Evolutionary conservation across 352 stramenopile species (phyloP), one percentile per base, ranked within the genome.

Genomic region (Phytopythium montanum): DNA sequence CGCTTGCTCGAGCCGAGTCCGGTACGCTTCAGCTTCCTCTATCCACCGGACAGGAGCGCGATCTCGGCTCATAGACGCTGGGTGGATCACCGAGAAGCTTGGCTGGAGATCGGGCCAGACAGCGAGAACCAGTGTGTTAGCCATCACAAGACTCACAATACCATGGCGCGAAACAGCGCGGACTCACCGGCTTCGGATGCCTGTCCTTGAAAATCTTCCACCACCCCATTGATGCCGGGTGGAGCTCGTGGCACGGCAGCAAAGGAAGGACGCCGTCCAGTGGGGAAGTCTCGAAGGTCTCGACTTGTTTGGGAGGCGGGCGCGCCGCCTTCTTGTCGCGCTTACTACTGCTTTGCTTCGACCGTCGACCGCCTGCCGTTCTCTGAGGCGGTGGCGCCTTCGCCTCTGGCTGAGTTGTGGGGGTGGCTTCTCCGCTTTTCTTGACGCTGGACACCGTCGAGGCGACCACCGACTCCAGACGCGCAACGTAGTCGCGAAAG

Each of bases 181-280:
- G 44, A 34, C 65, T 55, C 16, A 66, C 49, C 28, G 74, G 66
- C 62, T 77, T 68, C 5, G 61, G 41, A 21, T 75, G 68, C 62
- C 75, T 66, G 5, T 83, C 85, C 53, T 84, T 88, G 26, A 81
- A 60, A 5, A 79, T 59, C 39, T 78, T 84, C 83, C 83, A 92
- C 38, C 68, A 56, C 10, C 83, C 83, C 59, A 82, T 71, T 6
- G 81, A 81, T 29, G 81, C 83, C 10, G 83, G 81, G 51, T 92
- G 83, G 19, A 79, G 54, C n/a, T 79, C 52, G 29, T 58, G 51
- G 14, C 56, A 53, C 2, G 79, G 70, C 16, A 25, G 26, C 23
- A 28, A 5, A 28, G 53, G 53, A 2, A 34, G 36, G 2, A 58
- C 25, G 26, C 28, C 39, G 1, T 36, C 38, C 53, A 58, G 26